Percentiles rank a stretch among this genome's conserved stretches.
These are phyloP conservation scores for Metarhizium rileyi DNA, from an alignment of 2,329 filamentous ascomycete species.

Conservation along the genomic window DNA sequence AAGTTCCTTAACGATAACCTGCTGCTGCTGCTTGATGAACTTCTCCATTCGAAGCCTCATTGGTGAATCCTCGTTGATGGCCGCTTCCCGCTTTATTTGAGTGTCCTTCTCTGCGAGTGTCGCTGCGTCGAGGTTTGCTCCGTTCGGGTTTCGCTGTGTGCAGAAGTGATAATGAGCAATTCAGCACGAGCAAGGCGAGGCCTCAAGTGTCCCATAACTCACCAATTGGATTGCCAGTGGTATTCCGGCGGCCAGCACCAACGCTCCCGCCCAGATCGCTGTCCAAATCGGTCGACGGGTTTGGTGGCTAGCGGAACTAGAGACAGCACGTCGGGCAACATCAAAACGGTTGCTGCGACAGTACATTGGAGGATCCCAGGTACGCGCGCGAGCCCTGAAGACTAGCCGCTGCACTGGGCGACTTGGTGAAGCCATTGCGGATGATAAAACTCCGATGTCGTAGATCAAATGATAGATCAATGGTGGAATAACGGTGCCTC, in stretches of 20 bases:
- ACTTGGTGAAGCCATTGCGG: constrained; percentile 2
- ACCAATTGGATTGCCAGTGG: constrained; percentile 5
- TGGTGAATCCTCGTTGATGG: constrained; percentile 65
- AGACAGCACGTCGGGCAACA: background rate
- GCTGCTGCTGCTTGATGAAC: constrained; percentile 88
- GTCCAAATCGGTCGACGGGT: background rate
- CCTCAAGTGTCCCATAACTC: background rate
- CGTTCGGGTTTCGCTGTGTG: constrained; percentile 30
- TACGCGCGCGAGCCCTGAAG: background rate
- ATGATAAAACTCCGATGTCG: background rate
- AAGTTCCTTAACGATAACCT: constrained; percentile 74
- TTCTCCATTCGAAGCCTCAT: constrained; percentile 98
- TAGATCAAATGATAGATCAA: background rate
- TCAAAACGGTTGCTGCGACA: background rate
- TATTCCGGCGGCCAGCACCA: constrained; percentile 1
- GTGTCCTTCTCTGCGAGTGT: constrained; percentile 80
- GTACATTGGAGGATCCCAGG: background rate
- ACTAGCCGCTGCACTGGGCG: background rate
- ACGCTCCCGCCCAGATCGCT: background rate
- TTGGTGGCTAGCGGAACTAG: background rate
- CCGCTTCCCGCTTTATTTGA: constrained; percentile 61
- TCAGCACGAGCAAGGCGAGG: background rate
- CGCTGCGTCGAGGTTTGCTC: constrained; percentile 46
- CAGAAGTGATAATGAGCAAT: background rate
- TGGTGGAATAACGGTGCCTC: background rate